Evolutionary conservation across 345 rosid genomes (phyloP), one percentile per base, ranked within the genome.

Genomic region (Salix caprea): DNA sequence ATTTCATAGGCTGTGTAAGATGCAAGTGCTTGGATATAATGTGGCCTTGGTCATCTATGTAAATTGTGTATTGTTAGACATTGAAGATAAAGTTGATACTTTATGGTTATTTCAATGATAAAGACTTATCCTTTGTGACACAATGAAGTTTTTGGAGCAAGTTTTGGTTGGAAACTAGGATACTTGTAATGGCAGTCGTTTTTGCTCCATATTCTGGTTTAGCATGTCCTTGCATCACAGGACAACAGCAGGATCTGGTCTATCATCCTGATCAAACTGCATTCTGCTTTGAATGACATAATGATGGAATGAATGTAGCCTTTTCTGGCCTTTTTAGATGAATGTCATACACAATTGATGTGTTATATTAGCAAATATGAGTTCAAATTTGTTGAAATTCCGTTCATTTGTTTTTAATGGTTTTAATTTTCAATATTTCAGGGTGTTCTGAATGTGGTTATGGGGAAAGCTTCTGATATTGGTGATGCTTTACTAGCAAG

Each of bases 401-500:
- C 72, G 28, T 81, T 78, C 37, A 36, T 64, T 50, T 34, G 66
- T 67, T 74, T 76, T 14, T 77, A 28, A 68, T 67, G 64, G 15
- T 36, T 67, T 77, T 67, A 26, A 21, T 71, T 67, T 80, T 74
- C 60, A 39, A 75, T 71, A 39, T 26, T 66, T 71, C 80, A 96
- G 97, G 98, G 99, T 80, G 97, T 72, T 66, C 74, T 92, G 56
- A 96, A 96, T 81, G 89, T 96, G 73, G 90, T 92, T 37, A 91
- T 90, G 95, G 95, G 99, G 71, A 91, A 91, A 77, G 94, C 98
- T 86, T 71, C 95, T 86, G 97, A 87, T 62, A 93, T 92, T 65
- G 98, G 97, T 7, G 90, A 89, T 86, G 88, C 99, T 83, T 85
- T 94, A 79, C 90, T 94, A 66, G 60, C 90, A 37, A 93, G 95